Conservation (phyloP, 2,329 filamentous ascomycete genomes). For the Penicillium brevicompactum region DNA sequence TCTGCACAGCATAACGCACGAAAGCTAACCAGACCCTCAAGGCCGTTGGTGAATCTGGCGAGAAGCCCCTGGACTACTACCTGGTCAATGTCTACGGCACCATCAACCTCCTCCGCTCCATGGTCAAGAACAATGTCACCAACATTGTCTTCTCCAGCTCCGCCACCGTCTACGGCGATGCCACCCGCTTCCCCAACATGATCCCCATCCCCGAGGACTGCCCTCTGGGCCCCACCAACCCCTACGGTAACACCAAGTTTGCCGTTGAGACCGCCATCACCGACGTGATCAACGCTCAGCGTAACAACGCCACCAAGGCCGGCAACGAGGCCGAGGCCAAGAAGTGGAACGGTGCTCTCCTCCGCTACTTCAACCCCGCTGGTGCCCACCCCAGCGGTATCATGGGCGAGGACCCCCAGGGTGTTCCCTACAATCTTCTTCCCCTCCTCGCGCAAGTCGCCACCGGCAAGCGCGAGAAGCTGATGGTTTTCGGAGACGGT, state of each 20-base stretch:
- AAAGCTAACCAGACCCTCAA: constrained; percentile 38
- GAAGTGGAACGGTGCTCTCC: constrained; percentile 88
- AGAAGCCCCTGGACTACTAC: constrained; percentile 97
- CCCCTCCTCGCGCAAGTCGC: constrained; percentile 94
- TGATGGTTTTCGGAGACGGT: constrained; percentile 94
- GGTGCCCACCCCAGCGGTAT: constrained; percentile 92
- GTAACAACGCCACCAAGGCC: constrained; percentile 77
- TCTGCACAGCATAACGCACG: background rate
- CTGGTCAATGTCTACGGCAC: constrained; percentile 94
- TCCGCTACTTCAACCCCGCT: constrained; percentile 97
- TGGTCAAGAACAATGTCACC: constrained; percentile 85
- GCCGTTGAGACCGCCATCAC: constrained; percentile 90
- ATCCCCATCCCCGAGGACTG: constrained; percentile 98
- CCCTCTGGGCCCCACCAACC: constrained; percentile 94
- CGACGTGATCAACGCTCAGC: constrained; percentile 85
- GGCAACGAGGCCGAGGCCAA: constrained; percentile 69
- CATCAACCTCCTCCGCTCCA: constrained; percentile 80
- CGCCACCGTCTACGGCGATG: constrained; percentile 97
- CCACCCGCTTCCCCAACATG: constrained; percentile 94
- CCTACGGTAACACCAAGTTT: constrained; percentile 95
- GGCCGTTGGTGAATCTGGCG: constrained; percentile 93
- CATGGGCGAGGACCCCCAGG: constrained; percentile 97
- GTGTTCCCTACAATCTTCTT: constrained; percentile 92
- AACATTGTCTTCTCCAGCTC: constrained; percentile 99
- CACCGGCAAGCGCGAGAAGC: constrained; percentile 89